These are phyloP conservation scores for Suhomyces faveliae DNA, from an alignment of 805 yeast species.

Conservation along the genomic window DNA sequence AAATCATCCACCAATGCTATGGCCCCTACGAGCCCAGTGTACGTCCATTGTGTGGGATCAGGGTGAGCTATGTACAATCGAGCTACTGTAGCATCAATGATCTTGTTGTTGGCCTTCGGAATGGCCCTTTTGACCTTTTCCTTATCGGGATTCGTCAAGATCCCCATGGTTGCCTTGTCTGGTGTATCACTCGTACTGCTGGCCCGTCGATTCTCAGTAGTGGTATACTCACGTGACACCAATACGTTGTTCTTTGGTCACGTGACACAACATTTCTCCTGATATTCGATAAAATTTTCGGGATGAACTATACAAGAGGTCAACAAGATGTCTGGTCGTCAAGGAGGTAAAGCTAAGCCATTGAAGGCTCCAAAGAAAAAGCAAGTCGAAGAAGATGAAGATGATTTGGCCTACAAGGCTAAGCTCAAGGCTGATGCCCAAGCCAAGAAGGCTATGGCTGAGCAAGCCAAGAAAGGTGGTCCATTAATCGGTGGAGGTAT, in stretches of 20 bases:
- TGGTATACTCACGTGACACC: neutral
- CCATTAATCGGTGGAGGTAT: slow-evolving; percentile 93
- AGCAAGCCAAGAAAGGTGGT: slow-evolving; percentile 84
- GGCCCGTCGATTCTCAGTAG: neutral
- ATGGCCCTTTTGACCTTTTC: slow-evolving; percentile 85
- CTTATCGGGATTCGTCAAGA: slow-evolving; percentile 58
- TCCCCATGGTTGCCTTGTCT: slow-evolving; percentile 26
- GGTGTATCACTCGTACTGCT: neutral
- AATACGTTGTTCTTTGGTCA: too few relatives aligned
- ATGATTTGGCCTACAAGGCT: slow-evolving; percentile 85
- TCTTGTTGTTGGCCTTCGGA: slow-evolving; percentile 84
- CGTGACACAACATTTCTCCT: neutral
- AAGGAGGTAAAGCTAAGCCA: slow-evolving; percentile 96
- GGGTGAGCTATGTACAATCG: slow-evolving; percentile 89
- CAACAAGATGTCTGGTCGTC: slow-evolving; percentile 81
- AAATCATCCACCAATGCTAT: slow-evolving; percentile 83
- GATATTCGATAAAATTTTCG: neutral
- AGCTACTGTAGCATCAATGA: slow-evolving; percentile 88
- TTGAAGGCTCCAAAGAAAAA: slow-evolving; percentile 83
- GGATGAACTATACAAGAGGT: neutral
- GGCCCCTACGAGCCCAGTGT: slow-evolving; percentile 89
- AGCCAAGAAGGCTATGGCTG: slow-evolving; percentile 87
- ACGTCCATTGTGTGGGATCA: slow-evolving; percentile 74
- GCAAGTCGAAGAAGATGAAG: slow-evolving; percentile 75
- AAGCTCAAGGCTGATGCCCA: slow-evolving; percentile 94